A percentile compares a stretch with the other conserved stretches of the same genome.
phyloP scores from a whole-genome alignment of 2,329 filamentous ascomycete species.

The Ophiocordyceps camponoti-leonardi region DNA sequence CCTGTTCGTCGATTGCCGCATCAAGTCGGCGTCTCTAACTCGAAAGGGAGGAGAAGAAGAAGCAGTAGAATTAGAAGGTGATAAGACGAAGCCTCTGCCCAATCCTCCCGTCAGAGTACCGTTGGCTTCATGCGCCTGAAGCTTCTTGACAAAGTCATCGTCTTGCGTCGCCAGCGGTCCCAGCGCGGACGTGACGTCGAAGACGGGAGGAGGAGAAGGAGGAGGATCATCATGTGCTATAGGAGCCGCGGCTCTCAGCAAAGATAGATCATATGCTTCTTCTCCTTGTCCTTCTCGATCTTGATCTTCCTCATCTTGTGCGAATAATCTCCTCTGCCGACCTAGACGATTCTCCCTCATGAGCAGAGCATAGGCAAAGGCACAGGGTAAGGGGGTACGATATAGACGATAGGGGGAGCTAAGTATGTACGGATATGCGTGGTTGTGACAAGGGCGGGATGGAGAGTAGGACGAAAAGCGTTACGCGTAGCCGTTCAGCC shows the following conservation, averaged over 20 bases:
- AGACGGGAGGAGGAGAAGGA: constrained; percentile 14
- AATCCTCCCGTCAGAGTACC: constrained; percentile 41
- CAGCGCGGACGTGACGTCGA: constrained; percentile 28
- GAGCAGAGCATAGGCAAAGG: too few relatives aligned
- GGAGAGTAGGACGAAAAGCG: too few relatives aligned
- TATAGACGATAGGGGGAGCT: too few relatives aligned
- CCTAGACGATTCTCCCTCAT: too few relatives aligned
- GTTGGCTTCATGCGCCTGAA: constrained; percentile 34
- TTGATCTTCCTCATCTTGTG: too few relatives aligned
- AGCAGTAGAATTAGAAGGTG: too few relatives aligned
- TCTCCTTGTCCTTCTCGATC: too few relatives aligned
- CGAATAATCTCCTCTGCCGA: too few relatives aligned
- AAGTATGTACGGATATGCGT: too few relatives aligned
- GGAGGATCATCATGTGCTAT: constrained; percentile 15
- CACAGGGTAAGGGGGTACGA: too few relatives aligned
- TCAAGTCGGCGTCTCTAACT: constrained; percentile 32
- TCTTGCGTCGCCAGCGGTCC: constrained; percentile 28
- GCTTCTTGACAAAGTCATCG: constrained; percentile 22
- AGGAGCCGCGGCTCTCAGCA: constrained; percentile 21
- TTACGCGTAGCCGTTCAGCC: too few relatives aligned
- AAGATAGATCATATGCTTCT: constrained; percentile 21
- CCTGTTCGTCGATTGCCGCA: constrained; percentile 30
- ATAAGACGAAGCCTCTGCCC: constrained; percentile 36
- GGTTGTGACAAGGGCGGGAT: too few relatives aligned
- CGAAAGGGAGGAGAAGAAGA: constrained; percentile 18